Percentiles rank a stretch among this genome's conserved stretches.
phyloP scores from a whole-genome alignment of 768 basidiomycete genomes.

The Favolaschia claudopus region DNA sequence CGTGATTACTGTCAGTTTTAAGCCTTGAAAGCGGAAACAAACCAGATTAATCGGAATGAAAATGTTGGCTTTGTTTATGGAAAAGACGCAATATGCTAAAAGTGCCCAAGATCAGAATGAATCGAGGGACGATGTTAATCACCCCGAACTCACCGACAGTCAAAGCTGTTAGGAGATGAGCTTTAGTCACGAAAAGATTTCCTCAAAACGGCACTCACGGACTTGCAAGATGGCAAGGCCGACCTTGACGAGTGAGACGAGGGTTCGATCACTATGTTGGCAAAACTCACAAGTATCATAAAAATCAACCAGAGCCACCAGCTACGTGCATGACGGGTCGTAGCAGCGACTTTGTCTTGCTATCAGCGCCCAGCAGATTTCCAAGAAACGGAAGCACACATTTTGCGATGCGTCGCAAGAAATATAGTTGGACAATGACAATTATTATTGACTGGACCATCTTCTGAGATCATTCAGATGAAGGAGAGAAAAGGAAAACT shows the following conservation, averaged over 20 bases:
- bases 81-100: conserved; percentile 21
- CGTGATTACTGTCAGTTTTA: background rate
- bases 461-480: background rate
- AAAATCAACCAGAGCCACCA: conserved; percentile 23
- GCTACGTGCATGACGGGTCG: conserved; percentile 17
- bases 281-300: conserved; percentile 5
- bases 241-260: background rate
- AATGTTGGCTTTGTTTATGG: conserved; percentile 16
- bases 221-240: conserved; percentile 19
- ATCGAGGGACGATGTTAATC: too few species aligned
- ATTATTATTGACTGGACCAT: conserved; percentile 20
- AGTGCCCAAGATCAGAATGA: too few species aligned
- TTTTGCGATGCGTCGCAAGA: conserved; percentile 19
- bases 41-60: conserved; percentile 25
- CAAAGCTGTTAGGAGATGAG: conserved; percentile 8
- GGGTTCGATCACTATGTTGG: too few species aligned
- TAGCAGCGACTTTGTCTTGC: conserved; percentile 12
- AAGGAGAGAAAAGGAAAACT: background rate
- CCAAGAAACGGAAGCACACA: conserved; percentile 3
- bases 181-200: background rate
- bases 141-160: conserved; percentile 6
- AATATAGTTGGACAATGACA: conserved; percentile 22
- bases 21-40: background rate
- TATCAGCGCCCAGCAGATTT: background rate
- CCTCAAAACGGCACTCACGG: conserved; percentile 8